Base-by-base conservation (phyloP, 2,329 filamentous ascomycete species). In the Sarocladiaceae sp. region DNA sequence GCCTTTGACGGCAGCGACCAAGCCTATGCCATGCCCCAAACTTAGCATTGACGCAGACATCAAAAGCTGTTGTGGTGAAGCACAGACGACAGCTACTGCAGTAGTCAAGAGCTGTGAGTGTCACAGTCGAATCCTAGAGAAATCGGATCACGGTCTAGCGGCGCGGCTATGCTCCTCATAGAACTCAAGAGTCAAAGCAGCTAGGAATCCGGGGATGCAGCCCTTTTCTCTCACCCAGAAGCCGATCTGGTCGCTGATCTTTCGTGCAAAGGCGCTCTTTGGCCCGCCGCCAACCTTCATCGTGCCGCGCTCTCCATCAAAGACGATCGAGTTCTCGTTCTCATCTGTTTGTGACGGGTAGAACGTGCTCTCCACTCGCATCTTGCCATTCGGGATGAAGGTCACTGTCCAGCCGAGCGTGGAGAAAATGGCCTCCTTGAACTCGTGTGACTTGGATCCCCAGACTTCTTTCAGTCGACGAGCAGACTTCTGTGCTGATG, bases 271-370 rank as follows among this genome's bases (percentile, higher is more conserved):
- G 11, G 80, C 74, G 58, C 88, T 94, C 58, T 86, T 78, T 1
- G 89, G 87, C 0, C 93, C 93, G 1, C 93, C 93, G 26, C 84
- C 87, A 46, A 98, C 86, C 73, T 98, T 98, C 93, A 98, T 98
- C 1, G 90, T 96, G 6, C 91, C 93, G 47, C 85, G 82, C 67
- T 96, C 89, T 43, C 89, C 89, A 63, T 95, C 89, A 61, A 96
- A 96, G 0, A 95, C 80, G 48, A 85, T 83, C 46, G 76, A 80
- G 53, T 83, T 83, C 61, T 84, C 81, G 60, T 88, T 80, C 57
- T 85, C 82, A 45, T 85, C 80, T 59, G 61, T 79, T 66, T 49
- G 64, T 2, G 78, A 82, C 0, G 89, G 84, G 59, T 85, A 86
- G 59, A 91, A 94, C 52, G 91, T 85, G 48, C 78, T 85, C 45